phyloP scores from a whole-genome alignment of 2,329 filamentous ascomycete species.

The Penicillium sp. region DNA sequence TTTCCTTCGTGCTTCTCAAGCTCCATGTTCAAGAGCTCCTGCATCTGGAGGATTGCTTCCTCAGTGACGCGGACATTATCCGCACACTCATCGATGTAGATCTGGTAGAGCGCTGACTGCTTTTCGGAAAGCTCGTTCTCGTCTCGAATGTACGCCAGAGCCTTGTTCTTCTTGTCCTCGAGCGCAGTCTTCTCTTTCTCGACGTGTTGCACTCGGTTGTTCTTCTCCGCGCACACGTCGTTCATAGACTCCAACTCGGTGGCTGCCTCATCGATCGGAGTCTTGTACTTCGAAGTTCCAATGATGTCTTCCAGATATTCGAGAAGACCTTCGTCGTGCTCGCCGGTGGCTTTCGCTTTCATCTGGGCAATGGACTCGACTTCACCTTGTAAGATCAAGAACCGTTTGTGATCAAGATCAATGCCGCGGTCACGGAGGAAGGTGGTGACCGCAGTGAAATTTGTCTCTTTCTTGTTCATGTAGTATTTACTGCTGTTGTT shows the following conservation, averaged over 20 bases:
- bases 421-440: constrained; percentile 85
- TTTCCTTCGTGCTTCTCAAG: constrained; percentile 88
- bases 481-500: constrained; percentile 99
- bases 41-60: constrained; percentile 88
- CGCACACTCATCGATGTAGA: constrained; percentile 83
- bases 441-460: constrained; percentile 87
- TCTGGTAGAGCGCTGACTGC: constrained; percentile 87
- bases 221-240: constrained; percentile 94
- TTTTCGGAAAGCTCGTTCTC: constrained; percentile 91
- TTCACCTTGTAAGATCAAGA: constrained; percentile 94
- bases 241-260: constrained; percentile 88
- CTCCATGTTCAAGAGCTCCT: constrained; percentile 80
- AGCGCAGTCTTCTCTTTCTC: constrained; percentile 93
- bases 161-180: constrained; percentile 96
- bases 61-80: constrained; percentile 87
- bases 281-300: constrained; percentile 97
- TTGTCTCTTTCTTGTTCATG: constrained; percentile 85
- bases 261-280: constrained; percentile 91
- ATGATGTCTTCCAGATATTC: constrained; percentile 99
- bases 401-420: constrained; percentile 96
- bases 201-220: constrained; percentile 90
- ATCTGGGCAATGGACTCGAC: constrained; percentile 99
- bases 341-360: constrained; percentile 93
- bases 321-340: constrained; percentile 92
- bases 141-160: constrained; percentile 81